Base-by-base conservation (phyloP, 805 yeast genomes). In the Teunomyces gatunensis region DNA sequence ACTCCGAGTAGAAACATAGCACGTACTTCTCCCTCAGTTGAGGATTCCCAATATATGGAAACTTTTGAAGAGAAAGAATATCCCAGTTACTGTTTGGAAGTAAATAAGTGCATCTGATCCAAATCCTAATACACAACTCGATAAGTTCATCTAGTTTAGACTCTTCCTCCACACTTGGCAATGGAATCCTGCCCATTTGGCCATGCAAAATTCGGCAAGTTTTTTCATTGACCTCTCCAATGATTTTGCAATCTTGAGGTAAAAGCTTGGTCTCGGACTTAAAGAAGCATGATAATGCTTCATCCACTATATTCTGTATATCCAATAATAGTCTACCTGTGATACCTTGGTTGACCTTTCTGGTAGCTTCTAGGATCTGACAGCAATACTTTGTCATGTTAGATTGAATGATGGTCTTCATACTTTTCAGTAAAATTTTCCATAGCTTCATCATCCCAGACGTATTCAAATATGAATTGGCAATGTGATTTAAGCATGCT, bases 31-130 rank as follows among this genome's bases (percentile, higher is more conserved):
- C 64, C 49, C 77, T 50, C 70, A 69, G 73, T 21, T 57, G 54
- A 0, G 58, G 46, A 47, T 71, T 71, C 3, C 78, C 78, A 42
- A 68, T 54, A 47, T 70, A 73, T 1, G 75, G 72, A 51, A 55
- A 73, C 28, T 60, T 62, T 45, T 71, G 78, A 20, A 69, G 57
- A 25, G 67, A 55, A 39, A 73, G 49, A 39, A 57, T 57, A 42
- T 67, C 68, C 78, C 78, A 73, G 48, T 55, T 68, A 18, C 48
- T 54, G 36, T 46, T 52, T 17, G 48, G 53, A 12, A 53, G 49
- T 5, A 57, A 40, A 35, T 47, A 52, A n/a, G 56, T 48, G 21
- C 46, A 54, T 27, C 48, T 42, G 7, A 67, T 51, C 77, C 77
- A 73, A 0, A 63, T 47, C 13, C 56, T 53, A n/a, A 71, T 56